phyloP scores from a whole-genome alignment of 2,329 filamentous ascomycete species.

The Sclerotinia minor region DNA sequence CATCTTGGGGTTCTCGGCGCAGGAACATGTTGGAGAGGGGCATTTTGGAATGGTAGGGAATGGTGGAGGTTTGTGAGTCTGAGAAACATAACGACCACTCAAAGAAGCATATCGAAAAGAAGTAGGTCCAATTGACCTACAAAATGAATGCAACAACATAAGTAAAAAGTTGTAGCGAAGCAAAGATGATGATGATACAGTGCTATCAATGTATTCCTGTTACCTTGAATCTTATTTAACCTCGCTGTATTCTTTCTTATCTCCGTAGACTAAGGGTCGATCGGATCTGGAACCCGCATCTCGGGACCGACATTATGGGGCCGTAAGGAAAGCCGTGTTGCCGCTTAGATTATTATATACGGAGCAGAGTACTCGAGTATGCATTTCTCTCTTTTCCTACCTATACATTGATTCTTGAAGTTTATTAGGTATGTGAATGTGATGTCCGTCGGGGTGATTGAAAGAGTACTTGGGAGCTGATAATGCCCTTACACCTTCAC shows the following conservation, averaged over 20 bases:
- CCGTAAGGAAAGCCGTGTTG: no score
- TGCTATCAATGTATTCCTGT: not conserved
- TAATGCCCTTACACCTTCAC: no score
- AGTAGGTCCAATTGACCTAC: slow-evolving; percentile 7
- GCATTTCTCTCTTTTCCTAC: no score
- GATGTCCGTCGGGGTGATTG: no score
- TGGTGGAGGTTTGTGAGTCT: slow-evolving; percentile 1
- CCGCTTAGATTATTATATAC: no score
- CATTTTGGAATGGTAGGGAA: slow-evolving; percentile 50
- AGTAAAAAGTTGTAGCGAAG: not conserved
- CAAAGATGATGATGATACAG: not conserved
- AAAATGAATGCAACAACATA: slow-evolving; percentile 9
- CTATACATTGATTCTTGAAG: no score
- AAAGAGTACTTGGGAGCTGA: no score
- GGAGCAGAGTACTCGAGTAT: no score
- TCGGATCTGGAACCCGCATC: no score
- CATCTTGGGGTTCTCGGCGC: slow-evolving; percentile 64
- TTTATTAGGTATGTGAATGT: no score
- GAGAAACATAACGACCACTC: slow-evolving; percentile 10
- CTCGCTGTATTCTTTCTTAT: not conserved
- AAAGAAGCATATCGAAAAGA: not conserved
- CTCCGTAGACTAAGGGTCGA: not conserved
- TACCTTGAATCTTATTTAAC: not conserved
- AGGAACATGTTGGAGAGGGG: slow-evolving; percentile 74
- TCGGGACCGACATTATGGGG: no score